A percentile compares a stretch with the other conserved stretches of the same genome.
These are phyloP conservation scores for Cardiospermum halicacabum DNA, from an alignment of 345 rosid species.

Conservation along the genomic window DNA sequence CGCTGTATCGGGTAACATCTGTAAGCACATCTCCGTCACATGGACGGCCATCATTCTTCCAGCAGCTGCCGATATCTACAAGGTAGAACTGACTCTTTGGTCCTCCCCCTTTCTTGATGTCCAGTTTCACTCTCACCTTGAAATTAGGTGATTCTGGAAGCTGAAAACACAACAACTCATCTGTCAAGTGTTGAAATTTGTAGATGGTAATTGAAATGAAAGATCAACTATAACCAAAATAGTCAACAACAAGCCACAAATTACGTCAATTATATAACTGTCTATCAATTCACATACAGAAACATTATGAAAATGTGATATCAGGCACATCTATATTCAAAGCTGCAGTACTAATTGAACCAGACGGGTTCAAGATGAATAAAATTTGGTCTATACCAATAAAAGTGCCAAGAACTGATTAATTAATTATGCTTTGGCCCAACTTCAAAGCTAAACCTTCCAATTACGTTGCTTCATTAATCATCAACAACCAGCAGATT, in stretches of 20 bases:
- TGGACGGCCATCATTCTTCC: conserved; percentile 71
- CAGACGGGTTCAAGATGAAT: not conserved
- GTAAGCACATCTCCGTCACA: conserved; percentile 63
- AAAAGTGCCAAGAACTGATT: not conserved
- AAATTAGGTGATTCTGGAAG: conserved; percentile 74
- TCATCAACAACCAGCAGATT: not conserved
- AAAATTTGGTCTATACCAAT: not conserved
- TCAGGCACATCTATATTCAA: not conserved
- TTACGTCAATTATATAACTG: not conserved
- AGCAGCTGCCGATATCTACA: conserved; percentile 77
- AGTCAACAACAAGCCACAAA: not conserved
- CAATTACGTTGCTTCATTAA: not conserved
- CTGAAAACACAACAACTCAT: conserved; percentile 31
- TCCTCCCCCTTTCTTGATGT: conserved; percentile 74
- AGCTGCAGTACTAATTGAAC: not conserved
- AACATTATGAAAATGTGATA: not conserved
- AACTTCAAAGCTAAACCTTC: conserved; percentile 7
- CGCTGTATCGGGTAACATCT: conserved; percentile 78
- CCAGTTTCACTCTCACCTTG: conserved; percentile 51
- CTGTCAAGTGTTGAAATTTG: not conserved
- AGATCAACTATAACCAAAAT: not conserved
- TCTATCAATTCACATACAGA: not conserved
- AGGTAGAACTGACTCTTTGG: conserved; percentile 69
- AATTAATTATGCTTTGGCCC: conserved; percentile 10
- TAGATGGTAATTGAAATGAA: not conserved